Evolutionary conservation across 495 filamentous ascomycete species (phyloP).

Genomic region (Talaromyces wortmannii): DNA sequence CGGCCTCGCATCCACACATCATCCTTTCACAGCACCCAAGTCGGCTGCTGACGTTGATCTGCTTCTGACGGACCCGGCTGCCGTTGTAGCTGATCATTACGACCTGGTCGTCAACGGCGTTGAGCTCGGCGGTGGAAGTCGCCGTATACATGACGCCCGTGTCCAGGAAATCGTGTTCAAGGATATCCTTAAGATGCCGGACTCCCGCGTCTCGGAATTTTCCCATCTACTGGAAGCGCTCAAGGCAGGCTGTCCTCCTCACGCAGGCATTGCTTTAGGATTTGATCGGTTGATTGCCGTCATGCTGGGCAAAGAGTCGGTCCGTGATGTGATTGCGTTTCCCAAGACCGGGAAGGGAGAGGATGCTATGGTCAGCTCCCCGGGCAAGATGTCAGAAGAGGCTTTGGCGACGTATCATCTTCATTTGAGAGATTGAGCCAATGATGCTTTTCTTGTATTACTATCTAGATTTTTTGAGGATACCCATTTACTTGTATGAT

Average conservation of each 20-base stretch:
- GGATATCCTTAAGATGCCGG: conserved; percentile 64
- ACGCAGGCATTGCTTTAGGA: conserved; percentile 87
- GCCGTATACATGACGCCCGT: conserved; percentile 80
- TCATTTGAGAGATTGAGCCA: conserved; percentile 14
- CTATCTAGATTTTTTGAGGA: not conserved
- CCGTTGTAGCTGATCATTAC: conserved; percentile 76
- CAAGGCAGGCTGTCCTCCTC: conserved; percentile 86
- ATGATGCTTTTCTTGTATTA: not conserved
- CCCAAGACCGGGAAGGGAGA: conserved; percentile 83
- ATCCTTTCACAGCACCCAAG: conserved; percentile 91
- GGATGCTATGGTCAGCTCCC: conserved; percentile 73
- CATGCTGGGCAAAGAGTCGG: conserved; percentile 64
- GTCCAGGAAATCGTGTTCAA: conserved; percentile 82
- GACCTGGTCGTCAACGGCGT: conserved; percentile 94
- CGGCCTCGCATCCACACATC: conserved; percentile 82
- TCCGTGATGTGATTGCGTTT: conserved; percentile 93
- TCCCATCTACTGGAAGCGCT: conserved; percentile 78
- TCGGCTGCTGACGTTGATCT: conserved; percentile 65
- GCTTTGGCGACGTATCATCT: conserved; percentile 66
- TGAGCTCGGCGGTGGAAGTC: conserved; percentile 87
- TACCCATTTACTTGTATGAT: not conserved
- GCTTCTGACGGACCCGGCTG: conserved; percentile 62
- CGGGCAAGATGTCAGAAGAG: conserved; percentile 53
- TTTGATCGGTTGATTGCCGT: conserved; percentile 87
- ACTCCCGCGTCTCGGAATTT: conserved; percentile 65